These are phyloP conservation scores for Umbelopsis vinacea DNA, from an alignment of 192 early-diverging fungal genomes.

Conservation along the genomic window DNA sequence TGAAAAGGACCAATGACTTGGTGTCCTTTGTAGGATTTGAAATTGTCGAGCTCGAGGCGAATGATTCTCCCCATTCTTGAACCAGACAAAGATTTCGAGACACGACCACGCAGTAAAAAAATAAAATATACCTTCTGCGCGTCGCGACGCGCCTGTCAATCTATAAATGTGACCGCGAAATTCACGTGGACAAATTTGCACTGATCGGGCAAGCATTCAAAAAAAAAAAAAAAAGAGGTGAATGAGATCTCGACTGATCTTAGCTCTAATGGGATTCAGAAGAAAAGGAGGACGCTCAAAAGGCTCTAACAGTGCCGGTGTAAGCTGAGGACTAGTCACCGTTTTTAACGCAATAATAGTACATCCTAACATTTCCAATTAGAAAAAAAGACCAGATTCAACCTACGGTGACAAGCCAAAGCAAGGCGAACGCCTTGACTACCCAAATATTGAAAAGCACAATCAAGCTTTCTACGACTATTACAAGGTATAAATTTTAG, in stretches of 20 bases:
- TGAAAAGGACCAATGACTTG: constrained; percentile 94
- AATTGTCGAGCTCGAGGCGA: constrained; percentile 93
- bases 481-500: background rate
- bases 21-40: constrained; percentile 98
- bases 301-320: background rate
- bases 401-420: background rate
- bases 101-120: background rate
- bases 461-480: constrained; percentile 13
- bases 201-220: background rate
- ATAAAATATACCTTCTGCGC: background rate
- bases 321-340: background rate
- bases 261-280: constrained; percentile 6
- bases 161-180: background rate
- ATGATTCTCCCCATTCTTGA: constrained; percentile 77
- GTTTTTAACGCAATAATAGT: too few species aligned
- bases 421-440: constrained; percentile 2
- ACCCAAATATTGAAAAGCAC: constrained; percentile 13
- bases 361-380: background rate
- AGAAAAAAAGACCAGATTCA: background rate
- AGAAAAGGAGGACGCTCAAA: background rate
- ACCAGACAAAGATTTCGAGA: background rate
- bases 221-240: constrained; percentile 1
- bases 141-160: constrained; percentile 8
- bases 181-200: constrained; percentile 6
- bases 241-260: background rate